Conservation (phyloP, 352 stramenopile species). For the Phytophthora syringae region DNA sequence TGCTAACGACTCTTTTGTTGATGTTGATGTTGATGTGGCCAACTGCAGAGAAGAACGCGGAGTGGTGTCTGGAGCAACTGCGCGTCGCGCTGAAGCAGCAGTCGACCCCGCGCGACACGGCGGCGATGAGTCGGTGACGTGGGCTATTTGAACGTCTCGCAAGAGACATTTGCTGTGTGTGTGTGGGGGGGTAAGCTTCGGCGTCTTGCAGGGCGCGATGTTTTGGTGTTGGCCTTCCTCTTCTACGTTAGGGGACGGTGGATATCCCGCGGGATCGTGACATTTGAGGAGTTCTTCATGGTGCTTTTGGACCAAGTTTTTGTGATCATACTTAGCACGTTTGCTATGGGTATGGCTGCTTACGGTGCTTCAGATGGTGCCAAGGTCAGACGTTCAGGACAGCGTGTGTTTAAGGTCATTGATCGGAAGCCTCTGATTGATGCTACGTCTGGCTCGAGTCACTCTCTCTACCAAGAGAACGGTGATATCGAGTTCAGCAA, state of each 20-base stretch:
- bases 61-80: constrained; percentile 88
- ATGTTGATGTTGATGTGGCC: neutral
- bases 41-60: constrained; percentile 47
- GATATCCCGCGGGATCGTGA: constrained; percentile 57
- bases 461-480: constrained; percentile 27
- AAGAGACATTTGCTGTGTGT: constrained; percentile 50
- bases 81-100: constrained; percentile 92
- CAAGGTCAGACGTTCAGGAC: constrained; percentile 36
- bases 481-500: constrained; percentile 45
- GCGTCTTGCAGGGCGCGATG: constrained; percentile 74
- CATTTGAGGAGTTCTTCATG: constrained; percentile 80
- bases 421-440: constrained; percentile 42
- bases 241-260: constrained; percentile 76
- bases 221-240: constrained; percentile 71
- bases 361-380: constrained; percentile 40
- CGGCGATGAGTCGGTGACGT: constrained; percentile 90
- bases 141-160: constrained; percentile 40
- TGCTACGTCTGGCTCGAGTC: constrained; percentile 30
- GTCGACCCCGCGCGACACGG: constrained; percentile 84
- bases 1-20: neutral
- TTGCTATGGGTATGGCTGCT: constrained; percentile 45
- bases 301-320: no score
- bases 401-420: constrained; percentile 47
- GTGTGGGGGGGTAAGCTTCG: constrained; percentile 63
- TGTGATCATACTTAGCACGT: constrained; percentile 66